A percentile compares a stretch with the other conserved stretches of the same genome.
phyloP scores from a whole-genome alignment of 2,329 filamentous ascomycete genomes.

The Spiromastix sp. region DNA sequence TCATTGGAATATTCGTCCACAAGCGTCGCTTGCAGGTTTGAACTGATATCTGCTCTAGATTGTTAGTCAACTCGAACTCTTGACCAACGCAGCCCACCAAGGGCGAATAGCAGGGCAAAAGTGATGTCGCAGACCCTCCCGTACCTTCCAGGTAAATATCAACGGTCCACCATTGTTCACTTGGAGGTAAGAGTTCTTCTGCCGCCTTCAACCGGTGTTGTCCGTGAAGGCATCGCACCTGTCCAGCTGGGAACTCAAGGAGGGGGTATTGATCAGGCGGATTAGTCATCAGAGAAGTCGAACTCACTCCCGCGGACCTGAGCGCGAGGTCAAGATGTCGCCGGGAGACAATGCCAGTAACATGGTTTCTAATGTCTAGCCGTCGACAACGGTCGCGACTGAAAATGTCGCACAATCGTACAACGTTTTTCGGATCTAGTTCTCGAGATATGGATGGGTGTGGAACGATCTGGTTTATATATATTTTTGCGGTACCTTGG shows the following conservation, averaged over 20 bases:
- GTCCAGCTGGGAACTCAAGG: too few species aligned
- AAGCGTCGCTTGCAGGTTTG: constrained; percentile 15
- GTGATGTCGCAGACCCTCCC: too few species aligned
- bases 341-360: too few species aligned
- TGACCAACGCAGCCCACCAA: too few species aligned
- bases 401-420: constrained; percentile 15
- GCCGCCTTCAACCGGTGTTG: too few species aligned
- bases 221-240: too few species aligned
- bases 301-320: too few species aligned
- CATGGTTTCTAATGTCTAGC: constrained; percentile 19
- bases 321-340: too few species aligned
- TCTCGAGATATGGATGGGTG: constrained; percentile 10
- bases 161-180: constrained; percentile 5
- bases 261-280: too few species aligned
- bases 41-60: constrained; percentile 14
- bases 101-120: too few species aligned
- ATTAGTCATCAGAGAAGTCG: too few species aligned
- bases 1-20: constrained; percentile 21
- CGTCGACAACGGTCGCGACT: constrained; percentile 13
- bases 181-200: not conserved
- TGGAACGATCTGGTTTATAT: constrained; percentile 15
- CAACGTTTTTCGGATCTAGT: constrained; percentile 15
- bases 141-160: constrained; percentile 7
- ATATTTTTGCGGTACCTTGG: constrained; percentile 15
- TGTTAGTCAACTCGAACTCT: too few species aligned